A percentile compares a stretch with the other conserved stretches of the same genome.
Conservation (phyloP, 768 basidiomycete genomes). For the Russula foetens region DNA sequence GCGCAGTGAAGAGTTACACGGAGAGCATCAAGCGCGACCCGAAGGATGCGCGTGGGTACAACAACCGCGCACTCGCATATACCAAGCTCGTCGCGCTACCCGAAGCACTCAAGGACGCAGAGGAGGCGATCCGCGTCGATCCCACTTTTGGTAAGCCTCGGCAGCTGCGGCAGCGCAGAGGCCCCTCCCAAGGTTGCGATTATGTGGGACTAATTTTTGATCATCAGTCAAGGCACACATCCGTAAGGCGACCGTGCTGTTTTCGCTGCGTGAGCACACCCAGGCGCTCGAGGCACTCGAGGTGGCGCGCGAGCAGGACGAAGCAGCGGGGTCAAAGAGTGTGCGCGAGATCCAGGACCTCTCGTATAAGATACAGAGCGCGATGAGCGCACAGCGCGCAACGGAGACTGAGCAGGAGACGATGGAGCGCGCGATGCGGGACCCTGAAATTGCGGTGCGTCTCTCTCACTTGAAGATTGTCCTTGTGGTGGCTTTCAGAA, state of each 20-base stretch:
- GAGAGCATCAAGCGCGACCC: conserved; percentile 98
- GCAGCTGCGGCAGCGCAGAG: neutral
- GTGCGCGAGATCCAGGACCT: conserved; percentile 73
- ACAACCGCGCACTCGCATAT: conserved; percentile 97
- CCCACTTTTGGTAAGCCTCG: conserved; percentile 60
- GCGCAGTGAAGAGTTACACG: conserved; percentile 84
- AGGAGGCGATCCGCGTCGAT: conserved; percentile 89
- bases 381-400: conserved; percentile 67
- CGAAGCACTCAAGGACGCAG: conserved; percentile 93
- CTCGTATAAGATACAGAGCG: conserved; percentile 74
- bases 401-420: conserved; percentile 91
- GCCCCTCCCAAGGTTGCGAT: neutral
- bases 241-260: conserved; percentile 80
- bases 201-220: neutral
- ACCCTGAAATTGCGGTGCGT: conserved; percentile 89
- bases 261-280: conserved; percentile 85
- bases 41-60: conserved; percentile 84
- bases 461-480: too few relatives aligned
- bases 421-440: conserved; percentile 88
- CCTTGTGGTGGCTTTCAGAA: neutral
- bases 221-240: conserved; percentile 84
- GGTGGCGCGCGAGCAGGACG: conserved; percentile 67
- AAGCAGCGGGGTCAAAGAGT: conserved; percentile 59
- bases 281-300: conserved; percentile 82
- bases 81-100: conserved; percentile 90